Evolutionary conservation across 73 alveolate genomes (phyloP).

Genomic region (Effrenium voratum): DNA sequence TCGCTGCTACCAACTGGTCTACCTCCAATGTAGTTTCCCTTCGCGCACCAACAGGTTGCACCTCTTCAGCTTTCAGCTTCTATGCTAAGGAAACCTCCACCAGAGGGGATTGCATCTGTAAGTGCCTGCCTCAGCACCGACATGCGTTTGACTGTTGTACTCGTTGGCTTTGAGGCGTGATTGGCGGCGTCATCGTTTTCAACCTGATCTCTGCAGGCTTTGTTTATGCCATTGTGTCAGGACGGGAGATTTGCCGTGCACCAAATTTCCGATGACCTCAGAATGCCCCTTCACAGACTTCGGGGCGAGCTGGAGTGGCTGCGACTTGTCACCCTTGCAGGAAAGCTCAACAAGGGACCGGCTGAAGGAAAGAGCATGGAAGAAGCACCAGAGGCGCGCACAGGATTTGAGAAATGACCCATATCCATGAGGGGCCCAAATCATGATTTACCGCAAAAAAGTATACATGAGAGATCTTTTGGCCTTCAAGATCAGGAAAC

Average conservation of each 20-base stretch:
- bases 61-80: neutral
- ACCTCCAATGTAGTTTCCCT: too few relatives aligned
- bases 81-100: slow-evolving; percentile 61
- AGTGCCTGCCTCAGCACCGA: neutral
- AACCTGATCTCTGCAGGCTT: slow-evolving; percentile 58
- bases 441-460: too few relatives aligned
- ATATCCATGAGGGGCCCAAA: too few relatives aligned
- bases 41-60: too few relatives aligned
- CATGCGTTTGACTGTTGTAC: neutral
- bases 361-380: slow-evolving; percentile 49
- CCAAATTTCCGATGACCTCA: too few relatives aligned
- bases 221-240: slow-evolving; percentile 66
- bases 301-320: neutral
- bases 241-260: too few relatives aligned
- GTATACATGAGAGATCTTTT: too few relatives aligned
- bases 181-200: slow-evolving; percentile 55
- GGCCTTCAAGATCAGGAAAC: too few relatives aligned
- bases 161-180: neutral
- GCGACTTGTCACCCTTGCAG: neutral
- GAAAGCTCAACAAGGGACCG: slow-evolving; percentile 19
- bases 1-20: too few relatives aligned
- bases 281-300: neutral
- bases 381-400: slow-evolving; percentile 47
- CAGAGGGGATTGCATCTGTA: slow-evolving; percentile 54
- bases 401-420: too few relatives aligned